Percentiles rank a stretch among this genome's conserved stretches.
phyloP scores from a whole-genome alignment of 2,329 filamentous ascomycete species.

The Botrytis porri region DNA sequence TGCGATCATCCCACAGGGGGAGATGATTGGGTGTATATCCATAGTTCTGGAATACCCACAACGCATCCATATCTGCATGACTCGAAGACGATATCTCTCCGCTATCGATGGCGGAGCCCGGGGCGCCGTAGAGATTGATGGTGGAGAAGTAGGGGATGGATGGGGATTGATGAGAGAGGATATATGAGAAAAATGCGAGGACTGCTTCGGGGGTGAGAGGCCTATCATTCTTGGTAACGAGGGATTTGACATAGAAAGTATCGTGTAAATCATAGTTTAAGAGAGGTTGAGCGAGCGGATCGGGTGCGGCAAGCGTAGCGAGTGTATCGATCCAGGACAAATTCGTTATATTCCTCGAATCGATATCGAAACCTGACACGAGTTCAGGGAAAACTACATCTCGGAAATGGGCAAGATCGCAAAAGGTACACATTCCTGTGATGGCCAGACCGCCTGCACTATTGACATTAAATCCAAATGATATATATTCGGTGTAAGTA shows the following conservation, averaged over 20 bases:
- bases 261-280: conserved; percentile 39
- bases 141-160: conserved; percentile 27
- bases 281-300: conserved; percentile 40
- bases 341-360: conserved; percentile 30
- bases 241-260: conserved; percentile 38
- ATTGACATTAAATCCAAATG: conserved; percentile 44
- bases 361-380: conserved; percentile 39
- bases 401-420: conserved; percentile 39
- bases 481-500: conserved; percentile 43
- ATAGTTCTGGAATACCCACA: conserved; percentile 32
- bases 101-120: conserved; percentile 23
- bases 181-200: conserved; percentile 20
- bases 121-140: conserved; percentile 31
- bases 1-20: conserved; percentile 23
- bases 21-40: conserved; percentile 19
- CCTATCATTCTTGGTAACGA: conserved; percentile 14
- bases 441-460: conserved; percentile 38
- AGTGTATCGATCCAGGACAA: conserved; percentile 40
- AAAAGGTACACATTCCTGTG: conserved; percentile 43
- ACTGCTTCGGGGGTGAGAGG: conserved; percentile 21
- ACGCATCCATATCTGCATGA: conserved; percentile 26
- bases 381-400: conserved; percentile 41
- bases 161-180: conserved; percentile 21
- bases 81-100: conserved; percentile 5
- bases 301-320: conserved; percentile 8